Evolutionary conservation across 2,329 filamentous ascomycete genomes (phyloP).

Genomic region (Neofusicoccum cordaticola): DNA sequence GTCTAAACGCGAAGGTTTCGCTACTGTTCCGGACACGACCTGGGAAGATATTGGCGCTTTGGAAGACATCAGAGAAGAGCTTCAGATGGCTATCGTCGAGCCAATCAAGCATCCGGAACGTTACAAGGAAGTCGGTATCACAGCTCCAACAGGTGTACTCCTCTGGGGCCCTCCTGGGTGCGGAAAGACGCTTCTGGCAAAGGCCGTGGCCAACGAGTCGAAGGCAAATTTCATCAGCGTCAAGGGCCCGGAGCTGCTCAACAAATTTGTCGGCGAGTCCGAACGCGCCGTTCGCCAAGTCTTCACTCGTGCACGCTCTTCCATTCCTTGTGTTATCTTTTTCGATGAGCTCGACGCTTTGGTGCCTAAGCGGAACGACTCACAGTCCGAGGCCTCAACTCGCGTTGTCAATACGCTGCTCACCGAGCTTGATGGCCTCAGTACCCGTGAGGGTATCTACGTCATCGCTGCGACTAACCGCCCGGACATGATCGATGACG

Average conservation of each 20-base stretch:
- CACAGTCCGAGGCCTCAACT: conserved; percentile 74
- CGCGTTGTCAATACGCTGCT: conserved; percentile 93
- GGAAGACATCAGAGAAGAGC: conserved; percentile 71
- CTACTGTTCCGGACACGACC: conserved; percentile 86
- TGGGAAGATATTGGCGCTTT: conserved; percentile 92
- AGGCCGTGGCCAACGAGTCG: conserved; percentile 92
- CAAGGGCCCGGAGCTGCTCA: conserved; percentile 91
- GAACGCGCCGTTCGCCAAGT: conserved; percentile 91
- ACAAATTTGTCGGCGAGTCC: conserved; percentile 93
- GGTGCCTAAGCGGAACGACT: conserved; percentile 76
- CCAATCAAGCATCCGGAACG: conserved; percentile 80
- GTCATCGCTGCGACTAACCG: conserved; percentile 94
- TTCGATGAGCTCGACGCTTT: conserved; percentile 97
- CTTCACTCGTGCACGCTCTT: conserved; percentile 82
- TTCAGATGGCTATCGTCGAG: conserved; percentile 81
- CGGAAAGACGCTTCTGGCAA: conserved; percentile 93
- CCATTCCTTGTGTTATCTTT: conserved; percentile 90
- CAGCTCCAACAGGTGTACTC: conserved; percentile 78
- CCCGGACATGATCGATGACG: conserved; percentile 93
- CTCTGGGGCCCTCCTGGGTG: conserved; percentile 97
- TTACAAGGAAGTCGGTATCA: conserved; percentile 75
- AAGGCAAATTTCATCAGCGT: conserved; percentile 98
- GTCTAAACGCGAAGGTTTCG: conserved; percentile 89
- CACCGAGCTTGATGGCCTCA: conserved; percentile 87
- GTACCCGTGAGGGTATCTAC: conserved; percentile 79